Base-by-base conservation (phyloP, 345 rosid genomes). In the Schrenkiella parvula region DNA sequence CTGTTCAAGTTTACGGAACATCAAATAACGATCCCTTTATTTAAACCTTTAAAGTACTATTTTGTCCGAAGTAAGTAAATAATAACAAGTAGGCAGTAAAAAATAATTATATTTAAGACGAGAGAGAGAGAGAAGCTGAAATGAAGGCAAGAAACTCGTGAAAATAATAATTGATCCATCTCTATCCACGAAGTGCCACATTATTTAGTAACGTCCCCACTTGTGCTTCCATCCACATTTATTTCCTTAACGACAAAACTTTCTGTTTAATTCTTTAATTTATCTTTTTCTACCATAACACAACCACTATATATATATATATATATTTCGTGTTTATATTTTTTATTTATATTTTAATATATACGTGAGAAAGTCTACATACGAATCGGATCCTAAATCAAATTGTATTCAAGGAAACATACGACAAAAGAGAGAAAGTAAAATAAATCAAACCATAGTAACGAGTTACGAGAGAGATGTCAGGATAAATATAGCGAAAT, bases 171-270 rank as follows among this genome's bases (percentile, higher is more conserved):
- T 71, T 25, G 80, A 56, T 58, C 48, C 76, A 70, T 70, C 63
- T 64, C 61, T 15, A 31, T 19, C 58, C 80, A 76, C 76, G 80
- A 70, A 70, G 37, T 72, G n/a, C 76, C 63, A 57, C 63, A 56
- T 64, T 64, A 64, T 37, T 76, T 38, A 76, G 48, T 56, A 8
- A 28, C 31, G 71, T n/a, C 67, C 46, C 71, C 60, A 47, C 71
- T 47, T 64, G 56, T 46, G 32, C 4, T 48, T 76, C 34, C 67
- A 47, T 70, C 56, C 76, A 32, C 66, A 77, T 77, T 77, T 57
- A 77, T 77, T 56, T 48, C 72, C 72, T 14, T 71, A 38, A 65
- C 66, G 80, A 77, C 80, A 77, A 71, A 76, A 55, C 21, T 62
- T 75, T 15, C 22, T 69, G 59, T 75, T 48, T 75, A 60, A 23